Evolutionary conservation across 2,329 filamentous ascomycete genomes (phyloP), one percentile per base, ranked within the genome.

Genomic region (Colletotrichum sp.): DNA sequence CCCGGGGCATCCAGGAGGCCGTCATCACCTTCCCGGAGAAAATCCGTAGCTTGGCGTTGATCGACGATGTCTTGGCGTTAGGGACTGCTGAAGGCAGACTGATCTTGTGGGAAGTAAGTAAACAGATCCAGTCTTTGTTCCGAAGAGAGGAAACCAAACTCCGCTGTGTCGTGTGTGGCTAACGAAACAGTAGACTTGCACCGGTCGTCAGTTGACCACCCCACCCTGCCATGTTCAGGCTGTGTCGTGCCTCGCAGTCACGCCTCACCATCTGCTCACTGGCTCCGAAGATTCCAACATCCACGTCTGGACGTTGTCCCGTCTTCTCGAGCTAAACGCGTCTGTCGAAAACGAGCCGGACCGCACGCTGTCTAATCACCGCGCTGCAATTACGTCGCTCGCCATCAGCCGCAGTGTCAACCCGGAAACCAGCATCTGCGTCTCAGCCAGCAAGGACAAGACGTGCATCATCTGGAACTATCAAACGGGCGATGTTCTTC

Each of bases 391-490:
- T 84, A 96, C 92, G 77, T 91, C 89, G 68, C 82, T 94, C 21
- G 85, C 85, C 7, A 85, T 90, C 59, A 93, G 94, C 21, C 92
- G 95, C 81, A 93, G 94, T 81, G 88, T 90, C 76, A 93, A 92
- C 82, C 83, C 86, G 18, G 91, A 93, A 80, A 94, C 94, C 75
- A 96, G 95, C 83, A 92, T 99, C 76, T 96, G 94, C 75, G 90
- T 98, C 24, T 98, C 96, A 5, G 92, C 93, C 8, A 95, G 95
- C 78, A 93, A 92, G 80, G 97, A 99, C 86, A 96, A 95, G 85
- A 97, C 95, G 9, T 95, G 95, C 80, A 93, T 98, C 80, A 89
- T 98, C 76, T 99, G 97, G 97, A 96, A 99, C 85, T 98, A 98
- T 83, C 92, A 93, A 77, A 95, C 92, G 1, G 95, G 95, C 52